Conservation (phyloP, 2,329 filamentous ascomycete species). For the Ophiocordyceps camponoti-saundersi region DNA sequence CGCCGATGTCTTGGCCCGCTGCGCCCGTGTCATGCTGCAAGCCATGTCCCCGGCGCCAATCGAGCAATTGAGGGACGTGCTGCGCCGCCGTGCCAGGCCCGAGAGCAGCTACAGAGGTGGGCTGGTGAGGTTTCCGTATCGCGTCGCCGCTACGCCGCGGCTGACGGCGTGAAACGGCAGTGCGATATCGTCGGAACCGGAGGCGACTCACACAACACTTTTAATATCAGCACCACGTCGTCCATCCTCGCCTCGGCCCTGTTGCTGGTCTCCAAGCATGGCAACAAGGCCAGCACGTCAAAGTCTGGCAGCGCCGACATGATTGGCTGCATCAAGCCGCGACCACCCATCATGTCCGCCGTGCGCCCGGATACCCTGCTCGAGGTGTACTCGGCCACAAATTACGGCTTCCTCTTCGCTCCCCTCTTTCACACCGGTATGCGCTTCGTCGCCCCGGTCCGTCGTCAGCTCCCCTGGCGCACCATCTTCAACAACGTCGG, state of each 20-base stretch:
- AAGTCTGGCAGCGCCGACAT: constrained; percentile 92
- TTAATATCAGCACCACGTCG: constrained; percentile 92
- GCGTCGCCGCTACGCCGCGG: too few species aligned
- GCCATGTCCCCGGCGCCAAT: constrained; percentile 60
- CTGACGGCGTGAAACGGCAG: constrained; percentile 11
- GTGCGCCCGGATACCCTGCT: constrained; percentile 56
- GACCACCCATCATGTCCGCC: constrained; percentile 54
- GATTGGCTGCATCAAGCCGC: constrained; percentile 56
- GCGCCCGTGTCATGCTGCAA: constrained; percentile 67
- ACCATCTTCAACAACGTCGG: constrained; percentile 97
- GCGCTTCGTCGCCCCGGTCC: constrained; percentile 71
- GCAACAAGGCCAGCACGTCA: constrained; percentile 87
- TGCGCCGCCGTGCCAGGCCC: constrained; percentile 41
- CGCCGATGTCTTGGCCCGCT: constrained; percentile 72
- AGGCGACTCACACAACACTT: constrained; percentile 91
- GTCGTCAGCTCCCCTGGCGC: constrained; percentile 77
- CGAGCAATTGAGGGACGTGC: constrained; percentile 38
- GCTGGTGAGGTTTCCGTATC: constrained; percentile 41
- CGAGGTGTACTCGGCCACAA: constrained; percentile 59
- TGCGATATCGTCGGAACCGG: constrained; percentile 96
- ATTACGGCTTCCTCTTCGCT: constrained; percentile 92
- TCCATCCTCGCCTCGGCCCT: constrained; percentile 81
- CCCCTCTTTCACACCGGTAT: constrained; percentile 95
- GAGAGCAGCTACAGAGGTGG: constrained; percentile 70
- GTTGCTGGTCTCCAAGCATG: constrained; percentile 82